Evolutionary conservation across 306 rosid genomes (phyloP).

Genomic region (Trichosanthes truncata): DNA sequence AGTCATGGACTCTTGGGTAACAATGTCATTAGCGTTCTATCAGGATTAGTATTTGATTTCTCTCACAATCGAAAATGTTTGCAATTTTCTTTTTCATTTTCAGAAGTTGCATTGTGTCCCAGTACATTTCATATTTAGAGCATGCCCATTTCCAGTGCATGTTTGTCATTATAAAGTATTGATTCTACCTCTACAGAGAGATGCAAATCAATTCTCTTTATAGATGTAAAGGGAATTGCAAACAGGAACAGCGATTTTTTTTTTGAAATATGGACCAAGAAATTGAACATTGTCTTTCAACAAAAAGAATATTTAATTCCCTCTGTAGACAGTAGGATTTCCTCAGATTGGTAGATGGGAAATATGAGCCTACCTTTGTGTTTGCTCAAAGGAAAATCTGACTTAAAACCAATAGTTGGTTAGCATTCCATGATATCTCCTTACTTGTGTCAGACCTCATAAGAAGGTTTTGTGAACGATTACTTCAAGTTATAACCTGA

Average conservation of each 20-base stretch:
- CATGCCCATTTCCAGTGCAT: background rate
- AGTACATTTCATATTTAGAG: background rate
- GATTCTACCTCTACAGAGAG: background rate
- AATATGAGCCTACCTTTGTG: background rate
- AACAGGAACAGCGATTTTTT: background rate
- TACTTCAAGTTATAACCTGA: background rate
- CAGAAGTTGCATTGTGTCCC: background rate
- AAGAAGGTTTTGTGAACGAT: background rate
- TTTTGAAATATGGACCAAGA: background rate
- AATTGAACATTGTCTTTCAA: background rate
- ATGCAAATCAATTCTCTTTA: background rate
- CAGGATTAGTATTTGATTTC: background rate
- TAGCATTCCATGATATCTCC: background rate
- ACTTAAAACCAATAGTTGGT: background rate
- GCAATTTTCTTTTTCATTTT: background rate
- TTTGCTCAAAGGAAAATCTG: background rate
- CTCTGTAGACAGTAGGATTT: background rate
- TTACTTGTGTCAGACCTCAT: background rate
- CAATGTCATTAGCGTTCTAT: background rate
- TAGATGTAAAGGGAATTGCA: background rate
- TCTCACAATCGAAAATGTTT: background rate
- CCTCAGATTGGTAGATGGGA: background rate
- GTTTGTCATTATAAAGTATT: background rate
- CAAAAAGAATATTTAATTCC: background rate
- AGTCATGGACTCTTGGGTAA: background rate